Evolutionary conservation across 176 grass and related monocot genomes (phyloP).

Genomic region (Canna indica): DNA sequence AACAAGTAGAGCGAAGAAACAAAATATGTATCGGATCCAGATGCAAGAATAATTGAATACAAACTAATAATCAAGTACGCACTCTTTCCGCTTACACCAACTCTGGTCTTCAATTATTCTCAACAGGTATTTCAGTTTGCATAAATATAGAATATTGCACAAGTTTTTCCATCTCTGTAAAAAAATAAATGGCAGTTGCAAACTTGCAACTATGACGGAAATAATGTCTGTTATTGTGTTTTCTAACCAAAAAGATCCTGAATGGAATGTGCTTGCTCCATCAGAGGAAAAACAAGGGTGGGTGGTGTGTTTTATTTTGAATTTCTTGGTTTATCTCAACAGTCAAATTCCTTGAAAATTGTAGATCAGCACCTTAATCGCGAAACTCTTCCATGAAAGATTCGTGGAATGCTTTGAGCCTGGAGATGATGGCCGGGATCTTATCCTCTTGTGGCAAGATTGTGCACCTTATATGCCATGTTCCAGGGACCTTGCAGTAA

Average conservation of each 20-base stretch:
- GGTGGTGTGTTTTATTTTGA: background rate
- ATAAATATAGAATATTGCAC: no score
- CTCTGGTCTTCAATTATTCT: no score
- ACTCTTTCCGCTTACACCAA: no score
- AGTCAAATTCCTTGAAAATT: background rate
- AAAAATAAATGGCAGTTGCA: no score
- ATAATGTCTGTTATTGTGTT: background rate
- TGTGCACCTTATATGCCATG: conserved; percentile 96
- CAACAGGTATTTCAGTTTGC: no score
- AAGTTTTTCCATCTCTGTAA: no score
- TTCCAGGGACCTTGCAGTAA: conserved; percentile 62
- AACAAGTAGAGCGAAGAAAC: no score
- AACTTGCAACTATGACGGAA: no score
- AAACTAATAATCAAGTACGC: no score
- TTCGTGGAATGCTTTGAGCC: conserved; percentile 73
- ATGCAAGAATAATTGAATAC: no score
- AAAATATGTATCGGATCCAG: no score
- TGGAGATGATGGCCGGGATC: conserved; percentile 62
- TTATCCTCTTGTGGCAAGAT: conserved; percentile 97
- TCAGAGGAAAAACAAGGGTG: background rate
- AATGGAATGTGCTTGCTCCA: background rate
- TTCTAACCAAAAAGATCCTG: background rate
- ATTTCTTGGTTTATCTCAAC: no score
- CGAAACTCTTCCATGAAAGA: conserved; percentile 64
- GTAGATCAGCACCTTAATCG: background rate